A percentile compares a stretch with the other conserved stretches of the same genome.
These are phyloP conservation scores for Candida railenensis DNA, from an alignment of 805 yeast species.

Conservation along the genomic window DNA sequence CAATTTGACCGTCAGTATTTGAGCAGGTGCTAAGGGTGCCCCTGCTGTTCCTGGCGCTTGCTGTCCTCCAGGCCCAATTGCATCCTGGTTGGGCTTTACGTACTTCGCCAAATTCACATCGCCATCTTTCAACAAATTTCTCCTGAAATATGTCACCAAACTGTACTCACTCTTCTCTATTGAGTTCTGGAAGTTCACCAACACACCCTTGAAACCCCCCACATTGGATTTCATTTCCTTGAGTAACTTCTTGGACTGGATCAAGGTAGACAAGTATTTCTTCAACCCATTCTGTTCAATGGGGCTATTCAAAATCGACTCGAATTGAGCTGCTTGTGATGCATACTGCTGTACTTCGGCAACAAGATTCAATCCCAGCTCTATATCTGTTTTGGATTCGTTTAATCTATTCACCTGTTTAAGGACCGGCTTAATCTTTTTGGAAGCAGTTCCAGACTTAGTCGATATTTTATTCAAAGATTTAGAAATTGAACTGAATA, in stretches of 20 bases:
- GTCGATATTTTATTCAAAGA: conserved; percentile 55
- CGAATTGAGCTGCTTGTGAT: conserved; percentile 38
- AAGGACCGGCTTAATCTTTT: conserved; percentile 70
- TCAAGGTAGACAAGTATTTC: conserved; percentile 30
- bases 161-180: conserved; percentile 58
- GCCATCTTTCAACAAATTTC: conserved; percentile 27
- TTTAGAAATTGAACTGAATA: conserved; percentile 53
- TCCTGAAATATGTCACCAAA: conserved; percentile 48
- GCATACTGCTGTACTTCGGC: conserved; percentile 55
- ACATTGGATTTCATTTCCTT: conserved; percentile 42
- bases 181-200: conserved; percentile 55
- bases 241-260: conserved; percentile 45
- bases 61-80: conserved; percentile 38
- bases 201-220: conserved; percentile 64
- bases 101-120: conserved; percentile 44
- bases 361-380: conserved; percentile 50
- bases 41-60: conserved; percentile 4
- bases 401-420: conserved; percentile 58
- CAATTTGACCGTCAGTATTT: conserved; percentile 14
- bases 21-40: neutral
- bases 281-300: conserved; percentile 41
- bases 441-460: conserved; percentile 55
- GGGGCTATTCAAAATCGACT: conserved; percentile 30
- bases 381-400: conserved; percentile 55
- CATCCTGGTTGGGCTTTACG: conserved; percentile 31